These are phyloP conservation scores for Claviceps quebecensis DNA, from an alignment of 2,329 filamentous ascomycete genomes.

Conservation along the genomic window DNA sequence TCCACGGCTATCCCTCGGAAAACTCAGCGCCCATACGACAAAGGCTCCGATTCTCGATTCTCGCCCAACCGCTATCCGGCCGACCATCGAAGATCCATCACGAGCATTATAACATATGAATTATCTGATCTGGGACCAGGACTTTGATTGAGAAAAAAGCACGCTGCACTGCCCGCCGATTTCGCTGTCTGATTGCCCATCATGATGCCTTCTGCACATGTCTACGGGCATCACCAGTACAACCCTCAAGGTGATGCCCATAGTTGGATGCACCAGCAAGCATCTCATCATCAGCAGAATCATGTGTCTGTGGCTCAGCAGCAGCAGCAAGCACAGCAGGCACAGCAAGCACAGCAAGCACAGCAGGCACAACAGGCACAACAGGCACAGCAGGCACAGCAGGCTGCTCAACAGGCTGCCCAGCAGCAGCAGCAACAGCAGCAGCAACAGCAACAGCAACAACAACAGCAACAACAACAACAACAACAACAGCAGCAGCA, in stretches of 20 bases:
- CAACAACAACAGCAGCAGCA: slow-evolving; percentile 21
- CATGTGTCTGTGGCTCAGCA: slow-evolving; percentile 41
- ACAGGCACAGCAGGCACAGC: slow-evolving; percentile 1
- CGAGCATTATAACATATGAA: background rate
- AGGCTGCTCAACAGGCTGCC: slow-evolving; percentile 28
- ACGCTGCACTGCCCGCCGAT: background rate
- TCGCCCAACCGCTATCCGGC: background rate
- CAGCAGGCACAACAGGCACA: slow-evolving; percentile 5
- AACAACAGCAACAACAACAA: slow-evolving; percentile 24
- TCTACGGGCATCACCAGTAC: slow-evolving; percentile 56
- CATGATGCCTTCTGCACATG: slow-evolving; percentile 50
- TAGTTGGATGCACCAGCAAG: slow-evolving; percentile 55
- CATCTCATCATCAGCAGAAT: slow-evolving; percentile 43
- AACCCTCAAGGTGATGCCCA: slow-evolving; percentile 46
- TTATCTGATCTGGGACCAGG: background rate
- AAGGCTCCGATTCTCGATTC: background rate
- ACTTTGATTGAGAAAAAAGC: background rate
- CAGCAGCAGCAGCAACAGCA: slow-evolving; percentile 27
- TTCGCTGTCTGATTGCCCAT: slow-evolving; percentile 13
- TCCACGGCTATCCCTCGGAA: background rate
- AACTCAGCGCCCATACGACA: background rate
- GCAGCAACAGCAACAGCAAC: slow-evolving; percentile 22
- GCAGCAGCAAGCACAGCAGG: slow-evolving; percentile 18
- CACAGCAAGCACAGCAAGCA: background rate
- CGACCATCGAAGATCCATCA: background rate